Base-by-base conservation (phyloP, 441 rosid genomes). In the Manihot esculenta region DNA sequence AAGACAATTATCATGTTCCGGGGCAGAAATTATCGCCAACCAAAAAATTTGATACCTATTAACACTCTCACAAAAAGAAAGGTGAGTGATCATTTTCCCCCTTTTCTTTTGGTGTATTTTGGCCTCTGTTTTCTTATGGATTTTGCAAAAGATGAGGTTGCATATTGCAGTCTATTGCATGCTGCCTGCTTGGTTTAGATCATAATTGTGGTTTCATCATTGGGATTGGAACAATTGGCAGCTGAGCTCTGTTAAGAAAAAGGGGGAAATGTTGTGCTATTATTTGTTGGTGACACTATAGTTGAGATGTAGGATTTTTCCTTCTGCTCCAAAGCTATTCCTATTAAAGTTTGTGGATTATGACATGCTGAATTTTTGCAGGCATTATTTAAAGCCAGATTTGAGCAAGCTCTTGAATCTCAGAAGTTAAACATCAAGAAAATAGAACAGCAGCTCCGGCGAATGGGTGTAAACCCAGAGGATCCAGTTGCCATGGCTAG, bases 401-500 rank as follows among this genome's bases (percentile, higher is more conserved):
- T 92, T 57, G 99, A 95, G 76, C 99, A 95, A 88, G 97, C 99
- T 27, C 96, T 95, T 27, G 99, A 95, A 69, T 91, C 99, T 54
- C 99, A 95, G 91, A 95, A 90, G 86, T 83, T 95, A 74, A 95
- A 92, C 80, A 92, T 95, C 72, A 95, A 92, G 88, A 88, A 91
- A 84, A 78, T 81, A 58, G 99, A 92, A 71, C 99, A 95, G 85
- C 88, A 89, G 81, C 92, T 95, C 54, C 81, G 97, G 18, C 77
- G 91, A 68, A 86, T 81, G 89, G 98, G 96, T 70, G 82, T 89
- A 62, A 95, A 95, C 78, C 99, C 99, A 7, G 99, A 95, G 87
- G 99, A 95, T 85, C 99, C 99, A 20, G 91, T 86, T 75, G 98
- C 99, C 72, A 91, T 95, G 98, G 99, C 99, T 63, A 91, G 97